phyloP scores from a whole-genome alignment of 306 rosid species.

The Quercus engelmannii region DNA sequence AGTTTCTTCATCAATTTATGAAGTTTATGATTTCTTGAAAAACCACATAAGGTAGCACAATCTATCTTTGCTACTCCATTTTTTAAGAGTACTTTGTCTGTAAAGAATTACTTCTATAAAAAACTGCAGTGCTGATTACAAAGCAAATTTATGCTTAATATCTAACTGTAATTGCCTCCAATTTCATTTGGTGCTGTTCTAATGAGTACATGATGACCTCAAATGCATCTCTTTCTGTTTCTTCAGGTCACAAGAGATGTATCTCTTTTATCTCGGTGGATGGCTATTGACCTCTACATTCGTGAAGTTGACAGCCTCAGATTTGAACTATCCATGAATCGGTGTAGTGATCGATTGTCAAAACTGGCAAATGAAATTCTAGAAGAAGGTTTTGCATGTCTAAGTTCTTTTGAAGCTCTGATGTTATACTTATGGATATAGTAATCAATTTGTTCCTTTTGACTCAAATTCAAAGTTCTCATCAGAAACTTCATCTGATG shows the following conservation, averaged over 20 bases:
- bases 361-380: constrained; percentile 71
- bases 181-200: not conserved
- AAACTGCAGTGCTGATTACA: constrained; percentile 1
- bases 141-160: not conserved
- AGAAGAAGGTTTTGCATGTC: constrained; percentile 53
- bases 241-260: constrained; percentile 87
- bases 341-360: constrained; percentile 65
- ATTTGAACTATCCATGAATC: constrained; percentile 91
- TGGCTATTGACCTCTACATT: constrained; percentile 85
- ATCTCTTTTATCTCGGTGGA: constrained; percentile 88
- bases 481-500: constrained; percentile 51
- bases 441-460: not conserved
- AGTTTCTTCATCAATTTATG: not conserved
- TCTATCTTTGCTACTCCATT: not conserved
- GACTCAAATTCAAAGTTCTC: constrained; percentile 12
- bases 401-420: constrained; percentile 14
- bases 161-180: not conserved
- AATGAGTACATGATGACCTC: not conserved
- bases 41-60: not conserved
- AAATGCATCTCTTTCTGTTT: constrained; percentile 16
- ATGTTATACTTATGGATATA: constrained; percentile 11
- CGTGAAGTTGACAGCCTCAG: constrained; percentile 83
- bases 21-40: not conserved
- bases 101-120: not conserved
- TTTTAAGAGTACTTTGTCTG: not conserved